These are phyloP conservation scores for Ceratocystis destructans DNA, from an alignment of 2,329 filamentous ascomycete genomes.

Conservation along the genomic window DNA sequence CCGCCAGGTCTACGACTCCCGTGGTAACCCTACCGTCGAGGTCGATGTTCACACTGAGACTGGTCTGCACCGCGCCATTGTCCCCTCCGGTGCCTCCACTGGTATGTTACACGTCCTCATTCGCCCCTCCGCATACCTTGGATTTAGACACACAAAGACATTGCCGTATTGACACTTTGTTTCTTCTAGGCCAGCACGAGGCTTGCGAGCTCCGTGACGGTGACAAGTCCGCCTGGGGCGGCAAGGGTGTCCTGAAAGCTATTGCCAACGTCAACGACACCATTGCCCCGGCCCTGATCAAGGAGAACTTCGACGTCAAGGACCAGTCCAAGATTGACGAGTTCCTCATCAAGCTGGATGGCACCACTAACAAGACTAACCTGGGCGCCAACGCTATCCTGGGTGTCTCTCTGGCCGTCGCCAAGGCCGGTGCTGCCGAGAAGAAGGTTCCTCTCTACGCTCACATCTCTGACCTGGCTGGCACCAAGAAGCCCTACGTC, in stretches of 20 bases:
- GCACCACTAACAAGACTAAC: slow-evolving; percentile 74
- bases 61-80: slow-evolving; percentile 85
- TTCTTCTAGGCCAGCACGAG: slow-evolving; percentile 61
- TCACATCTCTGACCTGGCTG: slow-evolving; percentile 74
- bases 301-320: slow-evolving; percentile 71
- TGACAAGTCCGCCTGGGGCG: slow-evolving; percentile 73
- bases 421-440: slow-evolving; percentile 80
- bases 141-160: slow-evolving; percentile 19
- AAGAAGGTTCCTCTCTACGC: slow-evolving; percentile 78
- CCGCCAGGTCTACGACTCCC: slow-evolving; percentile 96
- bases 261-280: slow-evolving; percentile 72
- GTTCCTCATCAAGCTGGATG: slow-evolving; percentile 76
- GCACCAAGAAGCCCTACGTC: slow-evolving; percentile 83
- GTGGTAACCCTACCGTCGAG: slow-evolving; percentile 94
- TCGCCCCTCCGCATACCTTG: background rate
- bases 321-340: slow-evolving; percentile 73
- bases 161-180: slow-evolving; percentile 20
- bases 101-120: slow-evolving; percentile 41
- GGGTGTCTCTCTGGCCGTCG: slow-evolving; percentile 69
- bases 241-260: slow-evolving; percentile 79
- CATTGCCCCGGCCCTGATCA: slow-evolving; percentile 70
- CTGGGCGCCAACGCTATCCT: slow-evolving; percentile 82
- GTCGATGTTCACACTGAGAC: slow-evolving; percentile 88
- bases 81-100: slow-evolving; percentile 84
- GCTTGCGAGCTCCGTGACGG: slow-evolving; percentile 83